Evolutionary conservation across 805 yeast genomes (phyloP).

Genomic region (Kodamaea restingae): DNA sequence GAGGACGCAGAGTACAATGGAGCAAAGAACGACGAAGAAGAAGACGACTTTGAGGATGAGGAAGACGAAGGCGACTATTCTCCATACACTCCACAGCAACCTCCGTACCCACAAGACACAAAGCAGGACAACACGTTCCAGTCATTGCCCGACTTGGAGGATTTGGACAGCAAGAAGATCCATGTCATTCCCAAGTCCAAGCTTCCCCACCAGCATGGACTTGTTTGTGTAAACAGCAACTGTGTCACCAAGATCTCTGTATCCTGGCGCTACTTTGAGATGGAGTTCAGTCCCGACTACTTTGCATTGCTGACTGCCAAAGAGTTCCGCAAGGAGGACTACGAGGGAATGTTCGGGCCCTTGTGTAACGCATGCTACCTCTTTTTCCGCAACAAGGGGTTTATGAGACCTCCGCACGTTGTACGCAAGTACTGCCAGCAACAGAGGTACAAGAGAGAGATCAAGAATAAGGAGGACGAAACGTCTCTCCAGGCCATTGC

Average conservation of each 20-base stretch:
- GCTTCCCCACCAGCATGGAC: constrained; percentile 37
- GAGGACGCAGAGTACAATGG: constrained; percentile 29
- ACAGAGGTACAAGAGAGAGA: constrained; percentile 38
- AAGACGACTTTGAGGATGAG: constrained; percentile 21
- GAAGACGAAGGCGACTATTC: constrained; percentile 28
- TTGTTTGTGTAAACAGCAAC: constrained; percentile 38
- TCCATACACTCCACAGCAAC: constrained; percentile 41
- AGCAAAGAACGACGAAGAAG: constrained; percentile 20
- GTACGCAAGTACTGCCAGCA: constrained; percentile 44
- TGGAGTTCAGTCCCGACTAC: constrained; percentile 35
- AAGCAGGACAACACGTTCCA: constrained; percentile 24
- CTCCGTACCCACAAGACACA: constrained; percentile 24
- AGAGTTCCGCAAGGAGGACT: constrained; percentile 36
- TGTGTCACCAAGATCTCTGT: constrained; percentile 37
- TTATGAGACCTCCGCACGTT: constrained; percentile 56
- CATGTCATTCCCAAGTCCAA: constrained; percentile 38
- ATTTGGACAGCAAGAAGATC: constrained; percentile 40
- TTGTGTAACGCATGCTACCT: constrained; percentile 45
- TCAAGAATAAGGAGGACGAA: constrained; percentile 26
- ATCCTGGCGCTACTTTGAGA: constrained; percentile 43
- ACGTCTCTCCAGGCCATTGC: constrained; percentile 16
- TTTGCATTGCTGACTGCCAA: constrained; percentile 35
- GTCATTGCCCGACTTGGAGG: constrained; percentile 42
- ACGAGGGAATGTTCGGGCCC: constrained; percentile 47
- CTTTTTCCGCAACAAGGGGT: constrained; percentile 57